Evolutionary conservation across 2,329 filamentous ascomycete species (phyloP).

Genomic region (Calonectria pseudoturangicola): DNA sequence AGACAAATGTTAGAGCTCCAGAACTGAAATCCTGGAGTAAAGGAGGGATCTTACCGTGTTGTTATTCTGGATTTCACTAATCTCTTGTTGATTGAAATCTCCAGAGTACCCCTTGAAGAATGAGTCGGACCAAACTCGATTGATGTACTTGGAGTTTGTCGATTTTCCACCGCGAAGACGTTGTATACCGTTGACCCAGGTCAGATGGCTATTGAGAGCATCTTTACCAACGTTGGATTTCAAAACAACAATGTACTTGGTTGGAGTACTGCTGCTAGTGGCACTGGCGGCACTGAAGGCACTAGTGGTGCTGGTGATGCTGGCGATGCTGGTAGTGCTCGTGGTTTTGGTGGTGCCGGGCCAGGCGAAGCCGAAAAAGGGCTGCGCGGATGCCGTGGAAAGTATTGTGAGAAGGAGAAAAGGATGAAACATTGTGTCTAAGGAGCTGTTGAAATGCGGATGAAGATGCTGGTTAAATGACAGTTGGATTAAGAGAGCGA

Average conservation of each 20-base stretch:
- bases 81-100: not conserved
- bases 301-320: not conserved
- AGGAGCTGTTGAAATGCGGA: not conserved
- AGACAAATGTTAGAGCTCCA: not conserved
- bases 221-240: not conserved
- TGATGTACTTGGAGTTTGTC: not conserved
- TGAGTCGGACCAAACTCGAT: not conserved
- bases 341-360: not conserved
- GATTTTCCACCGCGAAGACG: not conserved
- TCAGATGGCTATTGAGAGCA: not conserved
- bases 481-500: not conserved
- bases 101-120: not conserved
- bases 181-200: not conserved
- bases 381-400: not conserved
- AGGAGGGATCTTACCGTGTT: not conserved
- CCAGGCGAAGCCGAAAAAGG: not conserved
- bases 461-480: not conserved
- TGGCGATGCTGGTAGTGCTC: not conserved
- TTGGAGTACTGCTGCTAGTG: not conserved
- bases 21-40: not conserved
- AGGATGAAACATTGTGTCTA: not conserved
- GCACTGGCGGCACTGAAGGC: not conserved
- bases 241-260: conserved; percentile 5
- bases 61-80: not conserved
- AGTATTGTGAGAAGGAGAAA: conserved; percentile 1